phyloP scores from a whole-genome alignment of 306 rosid genomes.

The Ceratonia siliqua region DNA sequence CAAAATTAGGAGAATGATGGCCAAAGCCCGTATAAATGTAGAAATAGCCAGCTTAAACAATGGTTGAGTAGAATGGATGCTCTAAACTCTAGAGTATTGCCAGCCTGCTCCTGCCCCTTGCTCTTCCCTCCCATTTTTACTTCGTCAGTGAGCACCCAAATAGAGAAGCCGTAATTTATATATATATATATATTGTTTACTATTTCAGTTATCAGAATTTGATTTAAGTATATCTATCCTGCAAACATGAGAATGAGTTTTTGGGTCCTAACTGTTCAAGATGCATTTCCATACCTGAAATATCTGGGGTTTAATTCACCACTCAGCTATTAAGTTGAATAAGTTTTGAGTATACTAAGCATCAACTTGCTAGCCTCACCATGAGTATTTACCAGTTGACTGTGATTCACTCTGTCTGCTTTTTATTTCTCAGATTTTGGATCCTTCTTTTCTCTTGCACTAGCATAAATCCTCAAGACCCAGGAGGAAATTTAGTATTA shows the following conservation, averaged over 20 bases:
- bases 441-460: background rate
- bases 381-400: background rate
- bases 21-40: no score
- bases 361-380: background rate
- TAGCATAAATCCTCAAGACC: background rate
- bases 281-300: conserved; percentile 5
- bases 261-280: background rate
- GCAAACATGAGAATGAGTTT: background rate
- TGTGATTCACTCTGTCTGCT: background rate
- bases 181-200: no score
- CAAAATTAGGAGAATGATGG: no score
- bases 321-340: no score
- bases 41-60: no score
- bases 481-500: background rate
- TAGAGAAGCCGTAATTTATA: no score
- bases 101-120: no score
- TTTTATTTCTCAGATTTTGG: background rate
- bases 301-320: background rate
- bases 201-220: background rate
- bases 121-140: no score
- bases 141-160: no score
- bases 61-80: no score
- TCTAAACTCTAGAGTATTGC: no score
- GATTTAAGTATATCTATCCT: background rate
- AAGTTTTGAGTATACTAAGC: no score